Evolutionary conservation across 768 basidiomycete genomes (phyloP).

Genomic region (Termitomyces sp.): DNA sequence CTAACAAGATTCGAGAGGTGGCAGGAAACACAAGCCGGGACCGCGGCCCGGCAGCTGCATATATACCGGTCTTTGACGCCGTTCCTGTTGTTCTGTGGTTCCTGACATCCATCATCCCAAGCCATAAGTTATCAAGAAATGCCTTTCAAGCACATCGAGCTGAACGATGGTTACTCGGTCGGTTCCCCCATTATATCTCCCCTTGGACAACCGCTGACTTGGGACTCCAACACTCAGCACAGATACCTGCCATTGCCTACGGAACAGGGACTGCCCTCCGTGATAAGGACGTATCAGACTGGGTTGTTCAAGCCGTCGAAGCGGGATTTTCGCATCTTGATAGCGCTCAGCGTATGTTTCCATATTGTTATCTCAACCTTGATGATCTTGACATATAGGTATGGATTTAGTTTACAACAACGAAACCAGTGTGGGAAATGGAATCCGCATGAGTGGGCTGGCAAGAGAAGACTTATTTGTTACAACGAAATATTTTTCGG

Average conservation of each 20-base stretch:
- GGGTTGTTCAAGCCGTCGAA: slow-evolving; percentile 14
- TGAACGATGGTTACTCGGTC: slow-evolving; percentile 16
- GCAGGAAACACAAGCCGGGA: too few relatives aligned
- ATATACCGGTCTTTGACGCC: too few relatives aligned
- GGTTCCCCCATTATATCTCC: background rate
- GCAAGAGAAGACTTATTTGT: slow-evolving; percentile 43
- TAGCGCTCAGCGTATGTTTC: slow-evolving; percentile 18
- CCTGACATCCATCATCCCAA: background rate
- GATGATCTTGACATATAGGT: background rate
- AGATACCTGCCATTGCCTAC: slow-evolving; percentile 17
- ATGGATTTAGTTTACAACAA: slow-evolving; percentile 32
- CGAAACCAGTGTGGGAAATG: slow-evolving; percentile 34
- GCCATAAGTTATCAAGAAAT: background rate
- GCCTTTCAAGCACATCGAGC: slow-evolving; percentile 7
- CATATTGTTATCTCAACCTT: slow-evolving; percentile 11
- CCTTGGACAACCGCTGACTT: background rate
- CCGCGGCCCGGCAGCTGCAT: too few relatives aligned
- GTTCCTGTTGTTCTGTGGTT: too few relatives aligned
- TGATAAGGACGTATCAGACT: slow-evolving; percentile 6
- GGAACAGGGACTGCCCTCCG: slow-evolving; percentile 12
- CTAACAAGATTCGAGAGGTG: too few relatives aligned
- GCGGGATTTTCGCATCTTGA: slow-evolving; percentile 19
- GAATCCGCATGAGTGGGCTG: slow-evolving; percentile 45
- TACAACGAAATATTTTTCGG: slow-evolving; percentile 51
- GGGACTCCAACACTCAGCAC: too few relatives aligned